Evolutionary conservation across 2,329 filamentous ascomycete species (phyloP).

Genomic region (Huntiella moniliformis): DNA sequence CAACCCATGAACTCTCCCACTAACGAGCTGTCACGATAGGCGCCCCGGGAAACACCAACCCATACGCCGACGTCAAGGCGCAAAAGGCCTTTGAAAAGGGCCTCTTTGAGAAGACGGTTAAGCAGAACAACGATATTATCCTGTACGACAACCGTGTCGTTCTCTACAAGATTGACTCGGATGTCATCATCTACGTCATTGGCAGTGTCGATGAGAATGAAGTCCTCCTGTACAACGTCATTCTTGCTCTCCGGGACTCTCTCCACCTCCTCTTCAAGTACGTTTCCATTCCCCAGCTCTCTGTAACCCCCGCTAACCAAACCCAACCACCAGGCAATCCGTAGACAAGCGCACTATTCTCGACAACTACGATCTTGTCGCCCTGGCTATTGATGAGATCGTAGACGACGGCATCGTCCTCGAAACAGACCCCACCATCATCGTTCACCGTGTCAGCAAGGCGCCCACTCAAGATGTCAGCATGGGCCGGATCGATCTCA

Average conservation of each 20-base stretch:
- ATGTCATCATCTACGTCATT: constrained; percentile 91
- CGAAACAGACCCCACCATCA: constrained; percentile 88
- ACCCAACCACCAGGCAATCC: constrained; percentile 45
- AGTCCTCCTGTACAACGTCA: constrained; percentile 84
- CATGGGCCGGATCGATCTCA: constrained; percentile 84
- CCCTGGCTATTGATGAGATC: constrained; percentile 86
- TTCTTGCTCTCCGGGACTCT: constrained; percentile 76
- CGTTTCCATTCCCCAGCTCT: constrained; percentile 15
- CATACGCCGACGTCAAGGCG: constrained; percentile 76
- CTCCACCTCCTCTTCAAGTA: constrained; percentile 87
- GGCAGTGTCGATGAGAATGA: constrained; percentile 90
- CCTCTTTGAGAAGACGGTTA: constrained; percentile 83
- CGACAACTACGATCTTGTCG: constrained; percentile 95
- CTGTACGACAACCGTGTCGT: constrained; percentile 94
- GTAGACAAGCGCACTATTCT: constrained; percentile 95
- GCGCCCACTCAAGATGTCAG: constrained; percentile 82
- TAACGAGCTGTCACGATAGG: constrained; percentile 16
- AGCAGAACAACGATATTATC: constrained; percentile 89
- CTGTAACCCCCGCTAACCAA: background rate
- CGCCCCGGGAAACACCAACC: constrained; percentile 31
- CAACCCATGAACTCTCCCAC: background rate
- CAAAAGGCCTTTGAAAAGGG: constrained; percentile 97
- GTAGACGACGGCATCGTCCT: constrained; percentile 91
- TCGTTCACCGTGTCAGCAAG: constrained; percentile 79
- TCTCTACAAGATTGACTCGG: constrained; percentile 93